Percentiles rank a stretch among this genome's conserved stretches.
Conservation (phyloP, 2,329 filamentous ascomycete species). For the Botryosphaeria dothidea region DNA sequence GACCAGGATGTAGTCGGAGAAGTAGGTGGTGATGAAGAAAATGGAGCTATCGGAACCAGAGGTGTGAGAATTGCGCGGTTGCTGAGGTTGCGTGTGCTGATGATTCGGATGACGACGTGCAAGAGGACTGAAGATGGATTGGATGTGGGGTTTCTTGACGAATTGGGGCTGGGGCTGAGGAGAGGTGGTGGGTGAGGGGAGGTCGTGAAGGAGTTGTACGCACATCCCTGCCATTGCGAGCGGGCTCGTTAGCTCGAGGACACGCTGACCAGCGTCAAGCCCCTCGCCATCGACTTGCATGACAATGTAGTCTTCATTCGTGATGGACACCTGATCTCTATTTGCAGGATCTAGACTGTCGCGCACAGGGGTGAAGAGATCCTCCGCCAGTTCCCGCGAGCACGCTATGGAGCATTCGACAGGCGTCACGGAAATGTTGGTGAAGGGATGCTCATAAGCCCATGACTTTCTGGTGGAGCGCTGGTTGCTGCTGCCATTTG, state of each 20-base stretch:
- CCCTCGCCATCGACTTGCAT: constrained; percentile 89
- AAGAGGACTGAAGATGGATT: background rate
- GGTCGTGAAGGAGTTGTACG: constrained; percentile 29
- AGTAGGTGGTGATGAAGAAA: constrained; percentile 98
- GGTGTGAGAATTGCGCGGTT: constrained; percentile 22
- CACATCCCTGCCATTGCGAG: constrained; percentile 86
- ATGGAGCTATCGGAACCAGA: constrained; percentile 62
- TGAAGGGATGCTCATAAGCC: constrained; percentile 69
- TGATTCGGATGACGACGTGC: background rate
- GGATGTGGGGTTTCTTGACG: background rate
- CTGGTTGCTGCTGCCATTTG: constrained; percentile 29
- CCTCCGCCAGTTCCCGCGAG: constrained; percentile 70
- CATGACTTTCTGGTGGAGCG: constrained; percentile 39
- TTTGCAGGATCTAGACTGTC: constrained; percentile 56
- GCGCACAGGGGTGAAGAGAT: constrained; percentile 74
- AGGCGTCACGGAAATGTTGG: constrained; percentile 91
- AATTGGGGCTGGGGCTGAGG: background rate
- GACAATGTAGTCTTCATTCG: constrained; percentile 79
- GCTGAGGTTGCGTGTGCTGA: background rate
- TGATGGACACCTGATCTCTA: constrained; percentile 64
- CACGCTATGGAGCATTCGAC: constrained; percentile 93
- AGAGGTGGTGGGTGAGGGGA: background rate
- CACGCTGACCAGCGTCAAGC: constrained; percentile 85
- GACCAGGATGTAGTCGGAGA: constrained; percentile 94
- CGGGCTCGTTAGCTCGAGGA: constrained; percentile 88